Evolutionary conservation across 148 eudicot genomes (phyloP).

Genomic region (Vaccinium vitisidaea): DNA sequence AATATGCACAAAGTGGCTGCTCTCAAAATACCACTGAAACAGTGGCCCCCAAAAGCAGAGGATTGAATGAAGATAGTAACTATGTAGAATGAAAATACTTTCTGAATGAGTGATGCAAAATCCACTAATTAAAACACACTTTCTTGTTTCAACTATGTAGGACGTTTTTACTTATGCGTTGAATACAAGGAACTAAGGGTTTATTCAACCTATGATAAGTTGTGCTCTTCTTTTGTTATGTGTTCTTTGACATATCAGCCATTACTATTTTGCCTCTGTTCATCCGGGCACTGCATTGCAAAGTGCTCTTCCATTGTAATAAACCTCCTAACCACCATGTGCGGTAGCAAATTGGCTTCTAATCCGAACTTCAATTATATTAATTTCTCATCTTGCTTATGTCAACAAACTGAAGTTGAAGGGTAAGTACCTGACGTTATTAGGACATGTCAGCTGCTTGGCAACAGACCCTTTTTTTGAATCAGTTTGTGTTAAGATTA

Average conservation of each 20-base stretch:
- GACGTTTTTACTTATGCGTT: background rate
- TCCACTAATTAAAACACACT: background rate
- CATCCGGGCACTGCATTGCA: background rate
- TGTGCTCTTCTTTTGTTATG: background rate
- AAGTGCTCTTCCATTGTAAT: background rate
- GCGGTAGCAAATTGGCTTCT: background rate
- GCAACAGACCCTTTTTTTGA: background rate
- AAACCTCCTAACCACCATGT: background rate
- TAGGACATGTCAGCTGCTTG: background rate
- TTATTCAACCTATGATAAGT: background rate
- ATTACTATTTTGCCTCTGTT: background rate
- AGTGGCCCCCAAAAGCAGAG: background rate
- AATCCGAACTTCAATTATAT: background rate
- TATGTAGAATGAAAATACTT: background rate
- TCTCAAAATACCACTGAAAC: too few species aligned
- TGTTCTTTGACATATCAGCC: background rate
- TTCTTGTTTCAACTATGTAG: background rate
- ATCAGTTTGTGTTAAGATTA: background rate
- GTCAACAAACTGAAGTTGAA: background rate
- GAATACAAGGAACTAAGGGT: background rate
- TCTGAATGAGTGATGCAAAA: background rate
- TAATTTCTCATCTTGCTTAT: background rate
- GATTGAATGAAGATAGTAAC: background rate
- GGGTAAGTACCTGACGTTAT: background rate
- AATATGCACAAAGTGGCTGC: too few species aligned